phyloP scores from a whole-genome alignment of 495 filamentous ascomycete genomes.

The Xylaria intraflava region DNA sequence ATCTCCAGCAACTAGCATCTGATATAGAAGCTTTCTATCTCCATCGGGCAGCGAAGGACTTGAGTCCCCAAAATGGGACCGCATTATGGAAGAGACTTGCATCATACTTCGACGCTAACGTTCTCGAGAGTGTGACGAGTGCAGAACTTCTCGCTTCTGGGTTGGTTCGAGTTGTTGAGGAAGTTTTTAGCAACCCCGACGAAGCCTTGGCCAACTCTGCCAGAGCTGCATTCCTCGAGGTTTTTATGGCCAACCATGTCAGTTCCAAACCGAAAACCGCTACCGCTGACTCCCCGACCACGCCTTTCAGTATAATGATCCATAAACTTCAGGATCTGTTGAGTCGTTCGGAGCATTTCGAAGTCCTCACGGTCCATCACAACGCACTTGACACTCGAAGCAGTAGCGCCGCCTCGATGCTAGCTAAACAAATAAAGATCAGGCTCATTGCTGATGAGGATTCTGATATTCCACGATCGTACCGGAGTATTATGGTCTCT shows the following conservation, averaged over 20 bases:
- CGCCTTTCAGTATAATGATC: conserved; percentile 84
- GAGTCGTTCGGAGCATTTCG: conserved; percentile 95
- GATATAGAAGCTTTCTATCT: conserved; percentile 67
- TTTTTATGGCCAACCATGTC: conserved; percentile 78
- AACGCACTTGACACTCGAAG: conserved; percentile 88
- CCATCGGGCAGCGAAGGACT: conserved; percentile 34
- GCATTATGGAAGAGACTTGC: conserved; percentile 71
- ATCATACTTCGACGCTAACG: conserved; percentile 80
- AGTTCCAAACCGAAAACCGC: conserved; percentile 57
- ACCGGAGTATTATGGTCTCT: conserved; percentile 91
- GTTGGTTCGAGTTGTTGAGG: conserved; percentile 74
- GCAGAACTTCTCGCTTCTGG: conserved; percentile 87
- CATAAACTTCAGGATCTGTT: conserved; percentile 93
- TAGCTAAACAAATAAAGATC: conserved; percentile 90
- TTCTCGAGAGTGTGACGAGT: conserved; percentile 91
- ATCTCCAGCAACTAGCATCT: conserved; percentile 62
- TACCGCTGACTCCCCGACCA: conserved; percentile 57
- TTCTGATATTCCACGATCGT: conserved; percentile 75
- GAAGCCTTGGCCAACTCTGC: conserved; percentile 51
- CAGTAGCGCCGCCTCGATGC: conserved; percentile 89
- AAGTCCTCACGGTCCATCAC: conserved; percentile 91
- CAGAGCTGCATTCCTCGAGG: conserved; percentile 77
- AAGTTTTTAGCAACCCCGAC: conserved; percentile 68
- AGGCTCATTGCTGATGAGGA: conserved; percentile 86
- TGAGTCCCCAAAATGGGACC: conserved; percentile 46